Conservation (phyloP, 352 stramenopile genomes). For the Phytopythium chamaehyphon region DNA sequence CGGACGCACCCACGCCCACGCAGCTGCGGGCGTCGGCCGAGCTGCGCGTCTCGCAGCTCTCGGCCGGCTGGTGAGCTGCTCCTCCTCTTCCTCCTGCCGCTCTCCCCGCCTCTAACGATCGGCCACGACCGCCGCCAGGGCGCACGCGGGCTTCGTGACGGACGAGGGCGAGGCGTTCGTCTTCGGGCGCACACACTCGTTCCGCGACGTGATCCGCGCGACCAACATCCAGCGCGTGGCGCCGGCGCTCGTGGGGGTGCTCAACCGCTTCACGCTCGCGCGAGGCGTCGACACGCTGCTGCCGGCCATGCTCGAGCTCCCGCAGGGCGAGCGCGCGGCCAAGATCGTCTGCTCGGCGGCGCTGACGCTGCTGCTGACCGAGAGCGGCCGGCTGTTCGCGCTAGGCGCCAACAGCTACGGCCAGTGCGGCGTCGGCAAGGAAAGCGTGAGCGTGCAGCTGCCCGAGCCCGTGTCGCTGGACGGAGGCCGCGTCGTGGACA, state of each 20-base stretch:
- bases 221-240: conserved; percentile 83
- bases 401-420: conserved; percentile 77
- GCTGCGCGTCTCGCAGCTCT: conserved; percentile 56
- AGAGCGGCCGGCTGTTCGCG: conserved; percentile 76
- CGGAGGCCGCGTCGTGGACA: conserved; percentile 60
- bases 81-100: no score
- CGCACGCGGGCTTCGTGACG: conserved; percentile 73
- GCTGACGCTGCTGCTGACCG: conserved; percentile 69
- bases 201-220: conserved; percentile 77
- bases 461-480: conserved; percentile 61
- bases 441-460: conserved; percentile 52
- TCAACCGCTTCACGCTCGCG: conserved; percentile 69
- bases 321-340: conserved; percentile 49
- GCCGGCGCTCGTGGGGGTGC: conserved; percentile 58
- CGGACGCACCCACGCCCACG: conserved; percentile 40
- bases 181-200: conserved; percentile 79
- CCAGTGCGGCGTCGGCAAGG: conserved; percentile 65
- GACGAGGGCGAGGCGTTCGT: conserved; percentile 62
- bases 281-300: conserved; percentile 62
- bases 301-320: conserved; percentile 51
- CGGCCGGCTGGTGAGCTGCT: conserved; percentile 71
- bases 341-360: conserved; percentile 85
- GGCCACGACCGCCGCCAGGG: no score
- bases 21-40: conserved; percentile 36
- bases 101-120: no score